Evolutionary conservation across 1,284 basidiomycete species (phyloP), one percentile per base, ranked within the genome.

Genomic region (Hemileia vastatrix): DNA sequence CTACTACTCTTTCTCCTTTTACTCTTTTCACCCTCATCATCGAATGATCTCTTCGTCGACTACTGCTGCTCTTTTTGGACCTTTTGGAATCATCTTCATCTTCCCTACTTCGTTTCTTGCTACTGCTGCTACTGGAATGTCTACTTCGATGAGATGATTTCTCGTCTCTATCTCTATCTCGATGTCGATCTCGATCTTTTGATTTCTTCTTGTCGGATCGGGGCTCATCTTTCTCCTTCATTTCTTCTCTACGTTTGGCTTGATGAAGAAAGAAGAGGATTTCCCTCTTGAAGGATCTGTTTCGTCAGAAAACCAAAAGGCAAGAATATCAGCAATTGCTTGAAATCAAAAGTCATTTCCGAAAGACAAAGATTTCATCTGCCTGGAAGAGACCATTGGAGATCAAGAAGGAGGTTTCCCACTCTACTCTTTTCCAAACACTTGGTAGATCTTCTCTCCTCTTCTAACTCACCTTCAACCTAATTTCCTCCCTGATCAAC

Each of bases 401-500:
- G n/a, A n/a, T n/a, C n/a, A n/a, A n/a, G n/a, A n/a, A n/a, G n/a
- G n/a, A n/a, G n/a, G n/a, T n/a, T n/a, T n/a, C n/a, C n/a, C n/a
- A n/a, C n/a, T n/a, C n/a, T n/a, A n/a, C n/a, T n/a, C n/a, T n/a
- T n/a, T n/a, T n/a, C n/a, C n/a, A n/a, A n/a, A n/a, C n/a, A n/a
- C n/a, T n/a, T n/a, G n/a, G n/a, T n/a, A n/a, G n/a, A n/a, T n/a
- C n/a, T n/a, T n/a, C n/a, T n/a, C n/a, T n/a, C n/a, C n/a, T n/a
- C n/a, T n/a, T n/a, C n/a, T n/a, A 19, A 23, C 45, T 19, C 47
- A 23, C 19, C 23, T 44, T 45, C 56, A 19, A 6, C 44, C 43
- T 18, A 23, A n/a, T 21, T 6, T 48, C 40, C 32, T 19, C 15
- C 54, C 64, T 64, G 2, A 67, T 68, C 11, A 36, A 52, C n/a